Base-by-base conservation (phyloP, 1,284 basidiomycete species). In the Ustilago hordei region DNA sequence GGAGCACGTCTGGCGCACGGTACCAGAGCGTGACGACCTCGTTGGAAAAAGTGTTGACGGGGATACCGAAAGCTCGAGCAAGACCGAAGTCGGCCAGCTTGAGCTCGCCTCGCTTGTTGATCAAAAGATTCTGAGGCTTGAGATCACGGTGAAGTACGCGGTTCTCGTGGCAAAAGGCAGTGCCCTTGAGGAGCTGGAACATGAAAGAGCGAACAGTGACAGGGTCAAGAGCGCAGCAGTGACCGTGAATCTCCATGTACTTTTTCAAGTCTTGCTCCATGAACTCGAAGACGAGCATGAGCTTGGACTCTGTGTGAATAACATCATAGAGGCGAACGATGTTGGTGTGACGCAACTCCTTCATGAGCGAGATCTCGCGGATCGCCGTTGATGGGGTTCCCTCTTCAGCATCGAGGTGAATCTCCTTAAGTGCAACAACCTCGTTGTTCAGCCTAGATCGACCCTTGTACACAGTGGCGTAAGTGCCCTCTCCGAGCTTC, bases 221-320 rank as follows among this genome's bases (percentile, higher is more conserved):
- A 1, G 95, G 93, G 65, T 96, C 94, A 50, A 99, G 90, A 11
- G 97, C 95, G 65, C 96, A 95, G 67, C 94, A 92, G 78, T 98
- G 94, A 59, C 97, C 97, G 80, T 98, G 93, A 39, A 94, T 92
- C 87, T 99, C 97, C 97, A 99, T 99, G 88, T 98, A 99, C 86
- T 95, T 95, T 88, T 99, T 99, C 64, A 99, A 89, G 87, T 99
- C 97, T 87, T 95, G 93, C 85, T 99, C 97, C 88, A 97, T 97
- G 86, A 92, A 99, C 87, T 99, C 97, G 86, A 99, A 98, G 71
- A 99, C 97, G 72, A 99, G 93, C 82, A 98, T 94, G 52, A 99
- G 92, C 84, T 99, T 99, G 35, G 95, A 93, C 87, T 99, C 84
- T 15, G 84, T 97, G 86, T 98, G 95, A 74, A 99, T 98, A 66